Evolutionary conservation across 2,329 filamentous ascomycete species (phyloP).

Genomic region (Dactylella cylindrospora): DNA sequence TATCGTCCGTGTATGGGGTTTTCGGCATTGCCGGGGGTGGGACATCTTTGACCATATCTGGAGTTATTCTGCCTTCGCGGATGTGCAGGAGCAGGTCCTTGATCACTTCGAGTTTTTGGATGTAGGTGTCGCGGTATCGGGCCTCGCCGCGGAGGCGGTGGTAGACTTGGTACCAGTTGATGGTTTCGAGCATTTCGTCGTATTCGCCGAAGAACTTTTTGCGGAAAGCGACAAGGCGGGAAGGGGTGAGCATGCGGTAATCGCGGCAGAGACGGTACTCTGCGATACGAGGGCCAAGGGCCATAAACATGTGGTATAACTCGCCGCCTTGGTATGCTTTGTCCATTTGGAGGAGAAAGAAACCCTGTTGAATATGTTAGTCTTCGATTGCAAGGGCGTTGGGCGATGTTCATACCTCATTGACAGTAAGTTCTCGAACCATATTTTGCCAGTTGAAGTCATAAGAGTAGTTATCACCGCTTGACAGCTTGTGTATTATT

Average conservation of each 20-base stretch:
- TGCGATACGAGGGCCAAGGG: slow-evolving; percentile 4
- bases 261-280: slow-evolving; percentile 16
- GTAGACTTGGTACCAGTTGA: slow-evolving; percentile 14
- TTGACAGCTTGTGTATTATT: slow-evolving; percentile 17
- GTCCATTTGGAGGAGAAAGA: slow-evolving; percentile 22
- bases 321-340: slow-evolving; percentile 33
- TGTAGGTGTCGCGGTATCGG: neutral
- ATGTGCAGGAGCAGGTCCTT: neutral
- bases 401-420: slow-evolving; percentile 10
- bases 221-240: slow-evolving; percentile 2
- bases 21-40: slow-evolving; percentile 11
- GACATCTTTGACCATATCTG: neutral
- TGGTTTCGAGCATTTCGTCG: neutral
- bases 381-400: neutral
- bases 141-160: slow-evolving; percentile 4
- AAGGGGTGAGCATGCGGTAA: slow-evolving; percentile 1
- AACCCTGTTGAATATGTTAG: slow-evolving; percentile 16
- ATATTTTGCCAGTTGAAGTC: slow-evolving; percentile 25
- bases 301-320: slow-evolving; percentile 26
- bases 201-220: slow-evolving; percentile 11
- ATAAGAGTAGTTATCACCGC: slow-evolving; percentile 4
- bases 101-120: neutral
- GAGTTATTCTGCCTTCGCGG: neutral
- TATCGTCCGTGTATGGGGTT: slow-evolving; percentile 30
- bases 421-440: slow-evolving; percentile 27